Evolutionary conservation across 2,329 filamentous ascomycete species (phyloP), one percentile per base, ranked within the genome.

Genomic region (Hypocrella siamensis): DNA sequence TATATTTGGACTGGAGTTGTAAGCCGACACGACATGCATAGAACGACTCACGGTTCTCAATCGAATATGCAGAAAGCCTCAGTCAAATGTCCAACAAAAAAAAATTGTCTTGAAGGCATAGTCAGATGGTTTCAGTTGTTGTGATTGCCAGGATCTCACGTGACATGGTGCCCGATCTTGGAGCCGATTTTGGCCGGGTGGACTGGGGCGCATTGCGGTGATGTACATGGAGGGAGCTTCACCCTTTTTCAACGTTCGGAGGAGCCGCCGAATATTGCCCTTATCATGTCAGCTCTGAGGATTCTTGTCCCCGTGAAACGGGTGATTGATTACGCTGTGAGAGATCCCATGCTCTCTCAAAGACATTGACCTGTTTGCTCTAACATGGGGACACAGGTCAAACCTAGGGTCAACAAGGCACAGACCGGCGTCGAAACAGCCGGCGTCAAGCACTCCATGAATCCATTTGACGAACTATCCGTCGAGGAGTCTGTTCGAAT

Each of bases 381-480:
- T 35, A 28, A 30, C 18, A 17, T n/a, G 17, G 14, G 28, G 11
- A 25, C 33, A 33, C 45, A 78, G 73, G 70, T 77, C 63, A 77
- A 76, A 49, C 72, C 72, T 35, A 70, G 73, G 44, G 70, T 78
- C 54, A 78, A 78, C 63, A 77, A 75, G 55, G 60, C 72, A 46
- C 68, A 72, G 59, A 94, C 88, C 38, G 88, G 75, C 51, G 79
- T 98, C 59, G 88, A 94, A 61, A 93, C 82, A 34, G 69, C 78
- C 41, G 82, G 82, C 44, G 85, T 96, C 50, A 96, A 96, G 62
- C 88, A 96, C 70, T 86, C 79, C 54, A 88, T 98, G 74, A 98
- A 96, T 68, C 90, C 90, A 15, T 98, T 98, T 61, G 90, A 98
- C 66, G 90, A 98, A 58, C 81, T 98, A 49, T 92, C 85, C 27